A percentile compares a stretch with the other conserved stretches of the same genome.
Evolutionary conservation across 2,329 filamentous ascomycete genomes (phyloP).

Genomic region (Neodidymelliopsis sp.): DNA sequence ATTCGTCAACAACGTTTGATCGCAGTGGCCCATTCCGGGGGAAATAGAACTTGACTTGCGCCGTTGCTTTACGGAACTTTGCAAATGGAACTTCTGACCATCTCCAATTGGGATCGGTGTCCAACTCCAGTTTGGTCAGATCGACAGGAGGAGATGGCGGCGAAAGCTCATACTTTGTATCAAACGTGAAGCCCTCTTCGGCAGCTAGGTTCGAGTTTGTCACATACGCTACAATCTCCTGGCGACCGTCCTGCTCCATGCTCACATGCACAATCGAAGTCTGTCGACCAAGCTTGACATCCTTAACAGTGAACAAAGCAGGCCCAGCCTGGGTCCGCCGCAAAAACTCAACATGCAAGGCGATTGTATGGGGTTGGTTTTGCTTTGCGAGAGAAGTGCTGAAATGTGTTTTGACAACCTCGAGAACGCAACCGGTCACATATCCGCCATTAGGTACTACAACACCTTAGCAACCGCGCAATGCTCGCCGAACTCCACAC

Average conservation of each 20-base stretch:
- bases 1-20: slow-evolving; percentile 65
- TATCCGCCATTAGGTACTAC: slow-evolving; percentile 76
- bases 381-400: slow-evolving; percentile 63
- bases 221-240: slow-evolving; percentile 70
- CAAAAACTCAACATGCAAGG: slow-evolving; percentile 71
- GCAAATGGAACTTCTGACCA: slow-evolving; percentile 54
- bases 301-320: slow-evolving; percentile 64
- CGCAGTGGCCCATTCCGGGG: slow-evolving; percentile 56
- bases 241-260: slow-evolving; percentile 63
- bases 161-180: slow-evolving; percentile 62
- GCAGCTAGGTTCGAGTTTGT: slow-evolving; percentile 68
- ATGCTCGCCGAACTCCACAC: not conserved
- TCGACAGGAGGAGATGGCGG: slow-evolving; percentile 55
- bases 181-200: slow-evolving; percentile 65
- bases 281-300: slow-evolving; percentile 70
- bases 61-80: slow-evolving; percentile 58
- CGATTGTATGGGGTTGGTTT: slow-evolving; percentile 68
- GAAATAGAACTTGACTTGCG: slow-evolving; percentile 61
- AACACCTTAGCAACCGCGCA: not conserved
- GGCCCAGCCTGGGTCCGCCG: slow-evolving; percentile 67
- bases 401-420: slow-evolving; percentile 67
- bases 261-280: slow-evolving; percentile 70
- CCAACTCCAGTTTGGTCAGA: slow-evolving; percentile 51
- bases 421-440: slow-evolving; percentile 68
- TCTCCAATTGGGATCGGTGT: slow-evolving; percentile 60